Conservation (phyloP, 2,329 filamentous ascomycete genomes). For the Lecanoromycetidae sp. region DNA sequence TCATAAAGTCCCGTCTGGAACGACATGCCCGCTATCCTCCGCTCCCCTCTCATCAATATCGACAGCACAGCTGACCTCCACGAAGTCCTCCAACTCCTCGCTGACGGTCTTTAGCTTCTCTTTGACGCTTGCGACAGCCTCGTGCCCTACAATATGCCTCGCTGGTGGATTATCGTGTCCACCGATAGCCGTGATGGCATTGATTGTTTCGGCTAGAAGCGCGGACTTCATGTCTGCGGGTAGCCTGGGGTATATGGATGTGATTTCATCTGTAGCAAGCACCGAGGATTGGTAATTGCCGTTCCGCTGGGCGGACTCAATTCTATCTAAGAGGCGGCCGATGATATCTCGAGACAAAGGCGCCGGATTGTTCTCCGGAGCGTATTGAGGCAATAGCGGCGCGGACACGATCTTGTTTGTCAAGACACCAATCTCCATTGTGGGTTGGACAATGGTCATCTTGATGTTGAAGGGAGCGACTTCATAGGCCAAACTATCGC, state of each 20-base stretch:
- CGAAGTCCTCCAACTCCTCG: conserved; percentile 91
- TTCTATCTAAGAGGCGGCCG: conserved; percentile 61
- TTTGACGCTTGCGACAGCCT: conserved; percentile 76
- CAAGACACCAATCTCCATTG: conserved; percentile 78
- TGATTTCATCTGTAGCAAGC: conserved; percentile 30
- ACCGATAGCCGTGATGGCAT: conserved; percentile 81
- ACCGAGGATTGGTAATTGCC: background rate
- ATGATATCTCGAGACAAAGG: conserved; percentile 76
- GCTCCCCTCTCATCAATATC: conserved; percentile 42
- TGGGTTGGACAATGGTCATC: conserved; percentile 88
- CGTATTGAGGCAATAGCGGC: conserved; percentile 60
- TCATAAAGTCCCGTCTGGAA: background rate
- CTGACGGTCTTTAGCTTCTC: conserved; percentile 95
- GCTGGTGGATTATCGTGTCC: conserved; percentile 93
- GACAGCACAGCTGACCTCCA: conserved; percentile 75
- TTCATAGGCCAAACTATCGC: conserved; percentile 88
- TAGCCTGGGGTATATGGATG: conserved; percentile 63
- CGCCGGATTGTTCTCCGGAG: conserved; percentile 58
- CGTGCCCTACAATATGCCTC: conserved; percentile 82
- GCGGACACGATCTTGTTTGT: conserved; percentile 79
- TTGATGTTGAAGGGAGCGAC: conserved; percentile 95
- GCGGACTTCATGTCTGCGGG: conserved; percentile 55
- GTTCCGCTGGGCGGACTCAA: conserved; percentile 36
- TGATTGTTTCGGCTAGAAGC: conserved; percentile 76
- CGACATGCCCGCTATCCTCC: background rate